These are phyloP conservation scores for Termitomyces sp. DNA, from an alignment of 768 basidiomycete species.

Conservation along the genomic window DNA sequence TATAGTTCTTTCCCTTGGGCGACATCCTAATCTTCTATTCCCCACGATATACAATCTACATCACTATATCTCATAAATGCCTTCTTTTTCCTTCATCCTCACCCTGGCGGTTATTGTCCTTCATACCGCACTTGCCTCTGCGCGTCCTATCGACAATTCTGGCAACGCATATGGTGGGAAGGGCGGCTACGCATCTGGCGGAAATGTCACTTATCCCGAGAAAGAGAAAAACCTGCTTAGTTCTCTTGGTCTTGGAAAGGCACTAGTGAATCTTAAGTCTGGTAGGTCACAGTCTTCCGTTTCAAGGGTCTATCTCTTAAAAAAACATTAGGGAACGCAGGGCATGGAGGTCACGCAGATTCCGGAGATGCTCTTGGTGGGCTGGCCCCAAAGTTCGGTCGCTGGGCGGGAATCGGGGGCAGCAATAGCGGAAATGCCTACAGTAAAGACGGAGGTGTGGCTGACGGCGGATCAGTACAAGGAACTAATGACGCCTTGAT, in stretches of 20 bases:
- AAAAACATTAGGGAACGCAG: slow-evolving; percentile 19
- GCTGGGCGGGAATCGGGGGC: not conserved
- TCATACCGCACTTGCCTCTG: slow-evolving; percentile 17
- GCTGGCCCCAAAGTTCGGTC: slow-evolving; percentile 1
- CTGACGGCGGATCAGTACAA: slow-evolving; percentile 28
- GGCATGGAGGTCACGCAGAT: slow-evolving; percentile 24
- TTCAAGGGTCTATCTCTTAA: not conserved
- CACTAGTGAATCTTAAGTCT: slow-evolving; percentile 19
- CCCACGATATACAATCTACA: slow-evolving; percentile 9
- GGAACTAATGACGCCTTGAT: slow-evolving; percentile 18
- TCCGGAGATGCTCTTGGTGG: slow-evolving; percentile 23
- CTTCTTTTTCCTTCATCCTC: slow-evolving; percentile 17
- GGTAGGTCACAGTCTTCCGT: slow-evolving; percentile 15
- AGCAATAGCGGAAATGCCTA: slow-evolving; percentile 21
- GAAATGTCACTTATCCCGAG: slow-evolving; percentile 15
- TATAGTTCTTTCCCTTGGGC: slow-evolving; percentile 9
- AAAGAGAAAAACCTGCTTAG: not conserved
- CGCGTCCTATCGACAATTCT: slow-evolving; percentile 22
- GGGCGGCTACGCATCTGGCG: slow-evolving; percentile 29
- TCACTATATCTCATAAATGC: slow-evolving; percentile 18
- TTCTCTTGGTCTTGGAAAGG: slow-evolving; percentile 2
- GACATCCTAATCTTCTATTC: slow-evolving; percentile 16
- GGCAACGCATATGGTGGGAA: slow-evolving; percentile 26
- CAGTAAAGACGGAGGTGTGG: slow-evolving; percentile 23
- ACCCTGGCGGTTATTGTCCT: slow-evolving; percentile 17